Evolutionary conservation across 495 filamentous ascomycete species (phyloP), one percentile per base, ranked within the genome.

Genomic region (Xylaria grammica): DNA sequence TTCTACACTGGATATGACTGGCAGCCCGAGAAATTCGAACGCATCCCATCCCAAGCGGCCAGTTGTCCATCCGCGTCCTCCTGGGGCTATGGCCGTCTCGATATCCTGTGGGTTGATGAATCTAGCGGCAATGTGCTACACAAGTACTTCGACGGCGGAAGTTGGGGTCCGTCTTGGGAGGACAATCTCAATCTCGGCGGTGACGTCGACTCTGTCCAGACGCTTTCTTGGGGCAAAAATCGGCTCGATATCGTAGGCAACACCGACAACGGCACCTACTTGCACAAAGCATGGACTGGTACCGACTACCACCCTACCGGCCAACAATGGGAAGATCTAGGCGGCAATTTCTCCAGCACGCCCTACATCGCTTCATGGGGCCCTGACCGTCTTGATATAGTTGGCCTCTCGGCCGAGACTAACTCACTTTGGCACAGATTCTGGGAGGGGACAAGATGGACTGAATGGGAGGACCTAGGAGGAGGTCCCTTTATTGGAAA

Each of bases 251-350:
- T 62, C 38, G 29, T 62, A 1, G 49, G 38, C 7, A 52, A 17
- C n/a, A 27, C 60, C 38, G 5, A 5, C 38, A 62, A 62, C 13
- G 49, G 49, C 38, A 32, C 38, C 20, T 22, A 30, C 36, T n/a
- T 62, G 60, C 60, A 62, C 59, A 82, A 76, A 48, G 78, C 85
- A 63, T 85, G 79, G 75, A 82, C 78, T 0, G 84, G 84, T 6
- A 79, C 85, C 56, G 82, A 84, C 60, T 85, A 84, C 68, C 81
- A 80, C 0, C 78, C 80, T 0, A 51, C 52, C 19, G 75, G 60
- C 11, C 32, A 60, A 8, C 60, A 27, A 20, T 62, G 60, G 60
- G 60, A 62, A 46, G 29, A 54, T 11, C 38, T 62, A n/a, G 60
- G 60, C 4, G 49, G 60, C 9, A 54, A 36, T 3, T 17, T 62